Percentiles rank a stretch among this genome's conserved stretches.
Conservation (phyloP, 495 filamentous ascomycete genomes). For the Neurospora cerealis region DNA sequence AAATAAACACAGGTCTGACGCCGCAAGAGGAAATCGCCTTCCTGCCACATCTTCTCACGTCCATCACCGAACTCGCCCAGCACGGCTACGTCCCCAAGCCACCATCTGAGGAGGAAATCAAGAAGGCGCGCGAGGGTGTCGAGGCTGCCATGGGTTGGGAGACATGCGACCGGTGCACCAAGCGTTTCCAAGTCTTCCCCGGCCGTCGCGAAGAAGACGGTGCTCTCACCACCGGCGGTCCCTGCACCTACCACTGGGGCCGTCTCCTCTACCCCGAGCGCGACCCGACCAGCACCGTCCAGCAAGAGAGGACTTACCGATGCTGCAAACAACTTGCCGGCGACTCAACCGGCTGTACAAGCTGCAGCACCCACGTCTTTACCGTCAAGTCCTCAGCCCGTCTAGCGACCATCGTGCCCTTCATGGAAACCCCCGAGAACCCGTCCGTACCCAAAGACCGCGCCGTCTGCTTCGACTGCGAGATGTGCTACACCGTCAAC, state of each 20-base stretch:
- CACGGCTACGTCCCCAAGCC: constrained; percentile 63
- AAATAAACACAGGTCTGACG: constrained; percentile 58
- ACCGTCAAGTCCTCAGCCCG: constrained; percentile 67
- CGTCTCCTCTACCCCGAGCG: constrained; percentile 45
- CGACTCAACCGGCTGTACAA: constrained; percentile 61
- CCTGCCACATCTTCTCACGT: constrained; percentile 46
- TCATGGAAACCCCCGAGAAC: constrained; percentile 62
- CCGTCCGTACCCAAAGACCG: constrained; percentile 28
- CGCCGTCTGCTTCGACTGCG: constrained; percentile 80
- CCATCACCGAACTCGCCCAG: constrained; percentile 47
- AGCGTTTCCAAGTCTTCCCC: constrained; percentile 86
- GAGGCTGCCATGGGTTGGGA: constrained; percentile 66
- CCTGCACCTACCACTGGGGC: constrained; percentile 69
- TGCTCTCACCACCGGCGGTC: constrained; percentile 61
- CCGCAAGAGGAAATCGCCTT: constrained; percentile 57
- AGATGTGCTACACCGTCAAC: constrained; percentile 88
- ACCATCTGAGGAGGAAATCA: constrained; percentile 42
- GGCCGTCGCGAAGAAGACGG: constrained; percentile 75
- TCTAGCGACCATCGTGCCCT: constrained; percentile 68
- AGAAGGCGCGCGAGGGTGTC: constrained; percentile 51
- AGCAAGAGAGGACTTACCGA: constrained; percentile 48
- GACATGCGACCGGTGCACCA: constrained; percentile 74
- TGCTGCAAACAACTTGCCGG: constrained; percentile 72
- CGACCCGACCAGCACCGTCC: constrained; percentile 23
- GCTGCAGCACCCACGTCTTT: constrained; percentile 69